Evolutionary conservation across 2,329 filamentous ascomycete species (phyloP).

Genomic region (Diaporthe citriasiana): DNA sequence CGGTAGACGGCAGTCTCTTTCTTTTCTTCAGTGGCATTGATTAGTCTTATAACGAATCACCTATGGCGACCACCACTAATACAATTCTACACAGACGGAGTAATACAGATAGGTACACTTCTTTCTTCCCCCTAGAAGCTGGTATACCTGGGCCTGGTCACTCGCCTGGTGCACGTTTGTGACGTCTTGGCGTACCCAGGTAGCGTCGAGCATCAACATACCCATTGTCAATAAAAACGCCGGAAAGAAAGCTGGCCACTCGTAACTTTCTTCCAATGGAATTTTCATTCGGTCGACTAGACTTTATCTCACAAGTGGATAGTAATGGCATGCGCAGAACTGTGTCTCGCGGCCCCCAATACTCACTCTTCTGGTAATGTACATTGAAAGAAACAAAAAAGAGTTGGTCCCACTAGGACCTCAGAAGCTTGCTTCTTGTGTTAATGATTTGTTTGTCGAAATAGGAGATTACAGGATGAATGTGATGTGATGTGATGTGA

Average conservation of each 20-base stretch:
- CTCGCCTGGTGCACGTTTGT: not conserved
- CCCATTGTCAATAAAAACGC: not conserved
- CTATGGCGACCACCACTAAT: conserved; percentile 24
- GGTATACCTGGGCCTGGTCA: not conserved
- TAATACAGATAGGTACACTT: conserved; percentile 19
- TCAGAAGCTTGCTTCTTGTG: conserved; percentile 8
- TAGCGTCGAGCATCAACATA: not conserved
- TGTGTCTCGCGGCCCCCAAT: not conserved
- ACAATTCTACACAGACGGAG: not conserved
- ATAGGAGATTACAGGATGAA: conserved; percentile 35
- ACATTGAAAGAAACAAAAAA: conserved; percentile 21
- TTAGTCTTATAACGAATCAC: conserved; percentile 24
- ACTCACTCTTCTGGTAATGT: conserved; percentile 15
- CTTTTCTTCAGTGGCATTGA: conserved; percentile 13
- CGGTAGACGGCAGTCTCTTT: conserved; percentile 15
- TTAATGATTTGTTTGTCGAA: not conserved
- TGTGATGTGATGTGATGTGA: conserved; percentile 14
- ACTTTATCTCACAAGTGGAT: conserved; percentile 1
- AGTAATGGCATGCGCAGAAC: conserved; percentile 17
- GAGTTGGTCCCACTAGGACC: not conserved
- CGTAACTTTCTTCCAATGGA: conserved; percentile 5
- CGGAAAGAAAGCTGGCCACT: not conserved
- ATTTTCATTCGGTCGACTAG: not conserved
- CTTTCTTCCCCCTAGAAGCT: not conserved
- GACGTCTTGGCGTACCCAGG: no score